Evolutionary conservation across 2,329 filamentous ascomycete species (phyloP).

Genomic region (Shiraia sp.): DNA sequence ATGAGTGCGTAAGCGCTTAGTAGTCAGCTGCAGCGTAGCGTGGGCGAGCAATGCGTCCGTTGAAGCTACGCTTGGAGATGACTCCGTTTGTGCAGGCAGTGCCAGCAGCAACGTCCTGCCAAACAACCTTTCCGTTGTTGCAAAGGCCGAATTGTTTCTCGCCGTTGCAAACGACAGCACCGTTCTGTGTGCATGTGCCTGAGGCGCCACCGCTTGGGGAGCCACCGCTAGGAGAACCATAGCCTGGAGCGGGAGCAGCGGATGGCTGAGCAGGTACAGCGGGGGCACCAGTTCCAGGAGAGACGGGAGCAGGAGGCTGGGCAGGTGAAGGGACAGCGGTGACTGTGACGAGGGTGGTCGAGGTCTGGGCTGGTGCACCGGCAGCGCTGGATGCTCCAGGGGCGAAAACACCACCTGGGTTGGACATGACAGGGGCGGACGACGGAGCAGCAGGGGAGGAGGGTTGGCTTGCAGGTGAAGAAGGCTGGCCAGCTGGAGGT

Average conservation of each 20-base stretch:
- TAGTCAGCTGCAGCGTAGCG: constrained; percentile 12
- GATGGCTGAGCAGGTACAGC: constrained; percentile 14
- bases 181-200: constrained; percentile 36
- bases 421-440: constrained; percentile 13
- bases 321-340: constrained; percentile 22
- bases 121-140: constrained; percentile 47
- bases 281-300: constrained; percentile 10
- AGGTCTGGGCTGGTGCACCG: constrained; percentile 15
- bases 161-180: constrained; percentile 48
- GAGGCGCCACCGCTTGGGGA: constrained; percentile 16
- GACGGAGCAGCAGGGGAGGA: constrained; percentile 2
- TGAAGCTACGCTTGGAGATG: constrained; percentile 41
- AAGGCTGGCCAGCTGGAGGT: constrained; percentile 3
- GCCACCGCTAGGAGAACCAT: too few relatives aligned
- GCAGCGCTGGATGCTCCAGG: constrained; percentile 33
- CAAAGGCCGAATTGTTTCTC: constrained; percentile 48
- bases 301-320: constrained; percentile 13
- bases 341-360: constrained; percentile 36
- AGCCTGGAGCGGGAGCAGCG: constrained; percentile 14
- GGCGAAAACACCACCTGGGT: constrained; percentile 37
- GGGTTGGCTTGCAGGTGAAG: constrained; percentile 2
- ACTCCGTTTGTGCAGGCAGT: constrained; percentile 49
- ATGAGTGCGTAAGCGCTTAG: constrained; percentile 3
- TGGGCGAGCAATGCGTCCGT: constrained; percentile 36
- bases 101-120: constrained; percentile 48